phyloP scores from a whole-genome alignment of 202 grass and related monocot species.

The Eragrostis tef region DNA sequence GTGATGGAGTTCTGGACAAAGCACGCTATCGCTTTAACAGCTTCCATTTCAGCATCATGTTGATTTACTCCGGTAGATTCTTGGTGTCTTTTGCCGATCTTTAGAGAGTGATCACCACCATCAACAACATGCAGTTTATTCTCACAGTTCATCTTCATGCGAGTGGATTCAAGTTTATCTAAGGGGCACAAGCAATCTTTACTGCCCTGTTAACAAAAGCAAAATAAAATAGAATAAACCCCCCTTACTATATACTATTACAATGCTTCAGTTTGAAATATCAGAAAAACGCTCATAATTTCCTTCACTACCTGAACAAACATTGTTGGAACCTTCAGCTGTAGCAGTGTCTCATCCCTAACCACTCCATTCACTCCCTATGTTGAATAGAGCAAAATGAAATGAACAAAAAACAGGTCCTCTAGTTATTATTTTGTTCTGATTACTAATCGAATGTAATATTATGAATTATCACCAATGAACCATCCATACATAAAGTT shows the following conservation, averaged over 20 bases:
- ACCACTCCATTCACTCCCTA: slow-evolving; percentile 70
- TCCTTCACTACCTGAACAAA: slow-evolving; percentile 72
- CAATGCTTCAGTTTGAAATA: neutral
- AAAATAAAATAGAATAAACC: neutral
- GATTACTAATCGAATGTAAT: neutral
- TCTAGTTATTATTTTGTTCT: neutral
- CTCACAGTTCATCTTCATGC: slow-evolving; percentile 71
- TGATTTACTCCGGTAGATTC: slow-evolving; percentile 55
- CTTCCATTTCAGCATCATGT: slow-evolving; percentile 62
- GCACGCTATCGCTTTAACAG: slow-evolving; percentile 58
- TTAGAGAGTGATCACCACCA: slow-evolving; percentile 88
- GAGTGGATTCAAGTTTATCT: slow-evolving; percentile 65
- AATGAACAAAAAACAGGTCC: slow-evolving; percentile 5
- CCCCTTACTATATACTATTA: neutral
- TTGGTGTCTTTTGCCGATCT: slow-evolving; percentile 72
- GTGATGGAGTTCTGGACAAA: slow-evolving; percentile 54
- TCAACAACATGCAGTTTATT: slow-evolving; percentile 79
- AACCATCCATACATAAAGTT: too few relatives aligned
- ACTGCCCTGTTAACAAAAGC: slow-evolving; percentile 57
- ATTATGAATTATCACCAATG: neutral
- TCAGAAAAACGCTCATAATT: slow-evolving; percentile 9
- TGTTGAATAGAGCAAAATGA: slow-evolving; percentile 29
- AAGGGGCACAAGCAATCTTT: slow-evolving; percentile 82
- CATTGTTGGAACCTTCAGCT: slow-evolving; percentile 75
- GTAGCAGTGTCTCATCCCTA: slow-evolving; percentile 67